These are phyloP conservation scores for Tephrocybe sp. DNA, from an alignment of 768 basidiomycete genomes.

Conservation along the genomic window DNA sequence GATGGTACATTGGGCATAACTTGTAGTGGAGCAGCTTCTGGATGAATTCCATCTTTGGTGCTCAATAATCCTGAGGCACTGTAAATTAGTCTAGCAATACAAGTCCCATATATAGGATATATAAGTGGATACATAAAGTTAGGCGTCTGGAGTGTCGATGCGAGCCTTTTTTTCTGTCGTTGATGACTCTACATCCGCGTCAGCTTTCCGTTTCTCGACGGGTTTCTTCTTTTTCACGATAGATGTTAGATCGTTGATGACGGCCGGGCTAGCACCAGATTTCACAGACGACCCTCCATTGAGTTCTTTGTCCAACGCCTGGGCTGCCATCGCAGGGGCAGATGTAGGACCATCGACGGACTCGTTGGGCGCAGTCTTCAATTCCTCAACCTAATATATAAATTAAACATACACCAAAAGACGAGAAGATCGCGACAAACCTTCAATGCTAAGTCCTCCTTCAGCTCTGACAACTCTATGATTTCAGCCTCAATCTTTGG, in stretches of 20 bases:
- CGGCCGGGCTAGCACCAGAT: constrained; percentile 31
- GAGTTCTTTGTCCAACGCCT: constrained; percentile 70
- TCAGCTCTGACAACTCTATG: constrained; percentile 74
- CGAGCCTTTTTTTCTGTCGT: constrained; percentile 66
- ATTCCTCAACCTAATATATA: constrained; percentile 79
- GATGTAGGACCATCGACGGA: constrained; percentile 37
- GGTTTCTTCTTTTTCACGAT: constrained; percentile 85
- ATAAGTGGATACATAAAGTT: constrained; percentile 8
- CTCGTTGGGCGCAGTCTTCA: constrained; percentile 78
- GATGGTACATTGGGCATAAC: constrained; percentile 24
- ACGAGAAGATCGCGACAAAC: constrained; percentile 32
- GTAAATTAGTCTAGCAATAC: constrained; percentile 3
- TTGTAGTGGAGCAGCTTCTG: constrained; percentile 27
- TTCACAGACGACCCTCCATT: constrained; percentile 42
- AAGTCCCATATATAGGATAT: constrained; percentile 4
- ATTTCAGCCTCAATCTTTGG: constrained; percentile 77
- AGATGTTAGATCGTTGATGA: constrained; percentile 80
- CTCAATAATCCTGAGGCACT: background rate
- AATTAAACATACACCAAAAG: background rate
- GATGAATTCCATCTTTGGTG: constrained; percentile 9
- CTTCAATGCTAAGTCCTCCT: constrained; percentile 85
- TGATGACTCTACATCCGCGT: constrained; percentile 48
- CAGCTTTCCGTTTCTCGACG: constrained; percentile 69
- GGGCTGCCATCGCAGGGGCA: constrained; percentile 71
- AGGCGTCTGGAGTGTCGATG: constrained; percentile 41